phyloP scores from a whole-genome alignment of 2,329 filamentous ascomycete species.

The Fusarium sp. region DNA sequence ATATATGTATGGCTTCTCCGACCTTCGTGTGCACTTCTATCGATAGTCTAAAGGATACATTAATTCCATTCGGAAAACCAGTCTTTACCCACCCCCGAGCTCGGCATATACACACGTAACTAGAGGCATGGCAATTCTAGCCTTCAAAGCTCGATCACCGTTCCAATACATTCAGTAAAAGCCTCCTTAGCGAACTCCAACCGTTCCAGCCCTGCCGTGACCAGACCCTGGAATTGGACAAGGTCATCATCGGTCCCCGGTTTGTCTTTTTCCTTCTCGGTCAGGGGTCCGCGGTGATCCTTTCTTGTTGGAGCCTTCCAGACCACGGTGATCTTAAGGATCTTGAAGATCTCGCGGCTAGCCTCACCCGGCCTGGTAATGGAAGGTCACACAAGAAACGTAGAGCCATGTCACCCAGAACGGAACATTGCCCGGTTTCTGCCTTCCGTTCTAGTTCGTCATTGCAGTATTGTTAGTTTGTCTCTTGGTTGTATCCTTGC shows the following conservation, averaged over 20 bases:
- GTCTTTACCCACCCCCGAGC: not conserved
- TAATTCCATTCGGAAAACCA: not conserved
- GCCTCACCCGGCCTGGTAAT: constrained; percentile 50
- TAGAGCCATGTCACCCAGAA: constrained; percentile 7
- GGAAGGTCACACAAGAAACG: constrained; percentile 15
- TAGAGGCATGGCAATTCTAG: not conserved
- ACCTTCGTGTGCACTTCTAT: not conserved
- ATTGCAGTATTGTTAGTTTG: not conserved
- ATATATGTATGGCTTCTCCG: not conserved
- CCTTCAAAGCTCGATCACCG: not conserved
- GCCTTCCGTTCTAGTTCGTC: constrained; percentile 34
- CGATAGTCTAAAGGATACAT: not conserved
- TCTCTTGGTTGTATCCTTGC: constrained; percentile 14
- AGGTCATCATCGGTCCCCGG: constrained; percentile 46
- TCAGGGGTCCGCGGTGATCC: constrained; percentile 43
- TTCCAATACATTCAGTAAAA: constrained; percentile 1
- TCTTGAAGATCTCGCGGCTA: constrained; percentile 56
- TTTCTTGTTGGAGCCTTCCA: constrained; percentile 50
- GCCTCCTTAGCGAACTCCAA: constrained; percentile 7
- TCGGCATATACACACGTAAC: not conserved
- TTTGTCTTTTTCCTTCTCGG: constrained; percentile 58
- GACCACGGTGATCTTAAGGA: constrained; percentile 54
- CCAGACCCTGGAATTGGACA: not conserved
- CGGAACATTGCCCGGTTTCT: constrained; percentile 24
- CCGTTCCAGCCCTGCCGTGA: not conserved